phyloP scores from a whole-genome alignment of 1,284 basidiomycete genomes.

The Pseudozyma pruni region DNA sequence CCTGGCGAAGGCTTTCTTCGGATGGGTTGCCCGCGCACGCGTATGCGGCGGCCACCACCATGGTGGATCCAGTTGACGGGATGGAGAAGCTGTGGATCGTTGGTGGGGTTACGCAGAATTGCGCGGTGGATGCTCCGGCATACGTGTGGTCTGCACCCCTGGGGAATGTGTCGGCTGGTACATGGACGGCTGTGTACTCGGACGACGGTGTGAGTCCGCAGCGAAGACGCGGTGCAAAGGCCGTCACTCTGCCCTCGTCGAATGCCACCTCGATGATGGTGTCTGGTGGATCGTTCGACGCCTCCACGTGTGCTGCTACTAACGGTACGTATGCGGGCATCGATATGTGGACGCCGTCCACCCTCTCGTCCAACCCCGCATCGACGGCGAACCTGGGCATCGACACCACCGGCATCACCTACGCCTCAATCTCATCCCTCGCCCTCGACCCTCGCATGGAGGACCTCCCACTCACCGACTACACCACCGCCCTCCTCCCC shows the following conservation, averaged over 20 bases:
- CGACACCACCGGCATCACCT: slow-evolving; percentile 8
- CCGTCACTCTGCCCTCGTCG: slow-evolving; percentile 15
- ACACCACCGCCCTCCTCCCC: slow-evolving; percentile 47
- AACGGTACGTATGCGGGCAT: slow-evolving; percentile 32
- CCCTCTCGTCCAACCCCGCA: background rate
- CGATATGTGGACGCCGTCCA: slow-evolving; percentile 31
- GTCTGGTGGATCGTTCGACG: slow-evolving; percentile 28
- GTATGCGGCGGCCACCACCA: slow-evolving; percentile 40
- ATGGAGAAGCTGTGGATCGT: slow-evolving; percentile 52
- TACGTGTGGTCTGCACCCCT: slow-evolving; percentile 42
- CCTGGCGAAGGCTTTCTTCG: slow-evolving; percentile 25
- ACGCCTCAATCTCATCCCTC: slow-evolving; percentile 20
- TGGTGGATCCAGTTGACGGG: slow-evolving; percentile 12
- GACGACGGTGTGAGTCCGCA: slow-evolving; percentile 11
- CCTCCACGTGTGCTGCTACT: slow-evolving; percentile 14
- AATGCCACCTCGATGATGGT: slow-evolving; percentile 28
- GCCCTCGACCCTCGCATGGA: slow-evolving; percentile 39
- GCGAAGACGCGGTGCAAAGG: slow-evolving; percentile 28
- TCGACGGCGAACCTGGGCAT: slow-evolving; percentile 18
- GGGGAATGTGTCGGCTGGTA: slow-evolving; percentile 23
- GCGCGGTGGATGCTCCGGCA: slow-evolving; percentile 42
- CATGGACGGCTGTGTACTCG: slow-evolving; percentile 25
- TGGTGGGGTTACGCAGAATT: slow-evolving; percentile 59
- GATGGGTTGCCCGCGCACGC: slow-evolving; percentile 48
- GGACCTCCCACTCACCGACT: slow-evolving; percentile 59